phyloP scores from a whole-genome alignment of 768 basidiomycete genomes.

The Chalciporus pseudorubinellus region DNA sequence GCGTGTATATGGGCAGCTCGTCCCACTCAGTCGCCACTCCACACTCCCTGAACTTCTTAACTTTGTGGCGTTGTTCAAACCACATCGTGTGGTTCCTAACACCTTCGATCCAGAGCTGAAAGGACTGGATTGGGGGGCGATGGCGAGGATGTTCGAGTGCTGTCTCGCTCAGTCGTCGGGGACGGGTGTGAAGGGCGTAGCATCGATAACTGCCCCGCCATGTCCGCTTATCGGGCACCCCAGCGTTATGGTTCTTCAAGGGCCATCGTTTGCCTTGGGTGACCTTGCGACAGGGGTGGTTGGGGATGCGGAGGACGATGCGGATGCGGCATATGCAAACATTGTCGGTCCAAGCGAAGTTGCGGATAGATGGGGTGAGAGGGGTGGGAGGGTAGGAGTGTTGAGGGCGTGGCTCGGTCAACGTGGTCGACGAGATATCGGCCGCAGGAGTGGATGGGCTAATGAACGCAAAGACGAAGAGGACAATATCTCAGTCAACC shows the following conservation, averaged over 20 bases:
- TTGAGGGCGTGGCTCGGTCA: slow-evolving; percentile 45
- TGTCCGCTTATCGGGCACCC: slow-evolving; percentile 18
- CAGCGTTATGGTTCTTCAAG: slow-evolving; percentile 17
- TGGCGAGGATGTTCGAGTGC: slow-evolving; percentile 64
- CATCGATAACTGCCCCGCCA: slow-evolving; percentile 22
- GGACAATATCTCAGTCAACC: background rate
- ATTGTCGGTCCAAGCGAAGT: slow-evolving; percentile 55
- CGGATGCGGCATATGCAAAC: slow-evolving; percentile 60
- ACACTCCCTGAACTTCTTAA: slow-evolving; percentile 79
- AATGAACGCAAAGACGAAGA: slow-evolving; percentile 9
- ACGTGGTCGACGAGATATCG: slow-evolving; percentile 27
- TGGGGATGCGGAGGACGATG: slow-evolving; percentile 24
- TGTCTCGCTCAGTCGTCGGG: slow-evolving; percentile 39
- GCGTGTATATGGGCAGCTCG: slow-evolving; percentile 47
- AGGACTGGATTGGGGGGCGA: slow-evolving; percentile 70
- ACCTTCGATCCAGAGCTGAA: slow-evolving; percentile 53
- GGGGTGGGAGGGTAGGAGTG: slow-evolving; percentile 41
- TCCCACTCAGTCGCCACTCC: slow-evolving; percentile 85
- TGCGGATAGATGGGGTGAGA: slow-evolving; percentile 56
- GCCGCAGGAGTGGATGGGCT: slow-evolving; percentile 34
- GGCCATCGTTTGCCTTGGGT: slow-evolving; percentile 14
- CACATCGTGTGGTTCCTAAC: slow-evolving; percentile 76
- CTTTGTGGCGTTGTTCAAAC: slow-evolving; percentile 81
- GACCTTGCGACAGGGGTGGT: background rate
- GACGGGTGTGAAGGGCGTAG: slow-evolving; percentile 1